These are phyloP conservation scores for Parathielavia hyrcaniae DNA, from an alignment of 495 filamentous ascomycete species.

Conservation along the genomic window DNA sequence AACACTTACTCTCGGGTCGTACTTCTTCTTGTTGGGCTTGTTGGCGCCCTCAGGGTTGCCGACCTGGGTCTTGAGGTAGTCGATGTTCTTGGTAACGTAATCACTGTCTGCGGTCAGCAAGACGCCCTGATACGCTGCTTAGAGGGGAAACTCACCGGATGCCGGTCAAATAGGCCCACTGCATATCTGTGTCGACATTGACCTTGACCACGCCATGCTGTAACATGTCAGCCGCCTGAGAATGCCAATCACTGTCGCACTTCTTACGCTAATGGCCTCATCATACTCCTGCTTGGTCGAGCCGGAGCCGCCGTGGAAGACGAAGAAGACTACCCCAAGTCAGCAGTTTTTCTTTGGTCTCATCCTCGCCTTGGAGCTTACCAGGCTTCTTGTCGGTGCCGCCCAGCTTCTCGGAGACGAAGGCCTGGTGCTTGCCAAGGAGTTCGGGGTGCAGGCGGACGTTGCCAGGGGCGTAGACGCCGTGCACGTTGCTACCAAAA, in stretches of 20 bases:
- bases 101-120: conserved; percentile 41
- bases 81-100: conserved; percentile 89
- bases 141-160: conserved; percentile 49
- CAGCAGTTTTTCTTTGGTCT: not conserved
- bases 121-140: not conserved
- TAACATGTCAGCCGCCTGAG: not conserved
- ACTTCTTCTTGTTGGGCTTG: conserved; percentile 99
- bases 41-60: conserved; percentile 93
- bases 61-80: conserved; percentile 76
- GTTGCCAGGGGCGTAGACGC: conserved; percentile 98
- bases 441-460: conserved; percentile 92
- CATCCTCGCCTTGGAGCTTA: not conserved
- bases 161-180: conserved; percentile 80
- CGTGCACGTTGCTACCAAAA: conserved; percentile 82
- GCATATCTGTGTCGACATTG: conserved; percentile 80
- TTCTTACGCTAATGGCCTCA: conserved; percentile 62
- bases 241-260: not conserved
- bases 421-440: conserved; percentile 86
- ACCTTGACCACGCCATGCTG: conserved; percentile 92
- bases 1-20: conserved; percentile 49
- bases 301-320: conserved; percentile 97
- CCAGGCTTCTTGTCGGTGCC: conserved; percentile 68
- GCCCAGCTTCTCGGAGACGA: conserved; percentile 66
- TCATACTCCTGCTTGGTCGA: conserved; percentile 81
- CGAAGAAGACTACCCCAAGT: conserved; percentile 65